Conservation (phyloP, 2,329 filamentous ascomycete species). For the Trichocomaceae sp. region DNA sequence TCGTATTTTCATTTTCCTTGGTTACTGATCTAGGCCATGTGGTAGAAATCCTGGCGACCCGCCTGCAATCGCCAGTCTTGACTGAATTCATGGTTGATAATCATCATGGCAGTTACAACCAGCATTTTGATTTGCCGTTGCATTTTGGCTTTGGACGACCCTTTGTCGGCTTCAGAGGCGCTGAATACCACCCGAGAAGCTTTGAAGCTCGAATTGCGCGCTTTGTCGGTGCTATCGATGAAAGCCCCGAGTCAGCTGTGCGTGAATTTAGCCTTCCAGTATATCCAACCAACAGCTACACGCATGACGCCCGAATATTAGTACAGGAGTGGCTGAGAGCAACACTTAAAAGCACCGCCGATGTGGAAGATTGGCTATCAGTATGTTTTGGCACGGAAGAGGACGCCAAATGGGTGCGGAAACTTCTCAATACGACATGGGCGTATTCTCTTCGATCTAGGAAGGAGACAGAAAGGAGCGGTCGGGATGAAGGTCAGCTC, state of each 20-base stretch:
- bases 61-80: background rate
- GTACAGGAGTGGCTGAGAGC: constrained; percentile 1
- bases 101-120: background rate
- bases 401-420: background rate
- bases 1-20: background rate
- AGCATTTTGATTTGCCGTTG: background rate
- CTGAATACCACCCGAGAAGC: background rate
- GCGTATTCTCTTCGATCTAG: background rate
- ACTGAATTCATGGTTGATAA: background rate
- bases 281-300: background rate
- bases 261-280: background rate
- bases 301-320: too few species aligned
- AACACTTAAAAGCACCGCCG: background rate
- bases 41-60: constrained; percentile 1
- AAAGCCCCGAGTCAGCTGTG: background rate
- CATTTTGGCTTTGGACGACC: constrained; percentile 4
- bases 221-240: background rate
- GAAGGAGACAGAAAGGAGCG: background rate
- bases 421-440: constrained; percentile 3
- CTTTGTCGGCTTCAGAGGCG: background rate
- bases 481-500: background rate
- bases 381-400: background rate
- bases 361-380: background rate
- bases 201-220: background rate
- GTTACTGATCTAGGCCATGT: background rate